Percentiles rank a stretch among this genome's conserved stretches.
phyloP scores from a whole-genome alignment of 805 yeast species.

The Suhomyces xylopsoci region DNA sequence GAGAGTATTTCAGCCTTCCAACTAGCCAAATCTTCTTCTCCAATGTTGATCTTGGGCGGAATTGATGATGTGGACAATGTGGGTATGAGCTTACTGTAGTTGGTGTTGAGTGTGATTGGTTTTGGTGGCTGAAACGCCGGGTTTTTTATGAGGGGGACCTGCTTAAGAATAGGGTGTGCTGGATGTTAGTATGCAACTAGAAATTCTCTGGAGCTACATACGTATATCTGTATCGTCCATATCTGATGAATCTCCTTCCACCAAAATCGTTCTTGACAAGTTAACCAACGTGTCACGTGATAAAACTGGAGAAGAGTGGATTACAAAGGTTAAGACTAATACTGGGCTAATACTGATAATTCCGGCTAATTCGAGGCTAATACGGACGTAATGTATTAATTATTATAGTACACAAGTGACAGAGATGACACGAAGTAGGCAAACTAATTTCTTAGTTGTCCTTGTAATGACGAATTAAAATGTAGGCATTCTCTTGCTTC shows the following conservation, averaged over 20 bases:
- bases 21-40: slow-evolving; percentile 20
- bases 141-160: slow-evolving; percentile 54
- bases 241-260: neutral
- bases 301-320: neutral
- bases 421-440: neutral
- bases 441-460: slow-evolving; percentile 16
- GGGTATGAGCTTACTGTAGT: slow-evolving; percentile 36
- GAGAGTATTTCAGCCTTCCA: slow-evolving; percentile 33
- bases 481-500: slow-evolving; percentile 91
- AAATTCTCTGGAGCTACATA: slow-evolving; percentile 9
- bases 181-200: slow-evolving; percentile 6
- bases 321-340: neutral
- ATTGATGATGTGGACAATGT: slow-evolving; percentile 29
- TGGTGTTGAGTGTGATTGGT: slow-evolving; percentile 50
- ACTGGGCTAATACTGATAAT: neutral
- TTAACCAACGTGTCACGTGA: neutral
- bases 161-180: slow-evolving; percentile 50
- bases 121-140: slow-evolving; percentile 53
- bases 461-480: slow-evolving; percentile 74
- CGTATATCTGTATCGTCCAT: slow-evolving; percentile 21
- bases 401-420: slow-evolving; percentile 1
- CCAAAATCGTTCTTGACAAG: neutral
- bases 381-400: neutral
- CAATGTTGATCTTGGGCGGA: slow-evolving; percentile 35
- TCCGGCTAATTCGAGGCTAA: neutral